Conservation (phyloP, 139 green algal species). For the Diplosphaera chodatii region DNA sequence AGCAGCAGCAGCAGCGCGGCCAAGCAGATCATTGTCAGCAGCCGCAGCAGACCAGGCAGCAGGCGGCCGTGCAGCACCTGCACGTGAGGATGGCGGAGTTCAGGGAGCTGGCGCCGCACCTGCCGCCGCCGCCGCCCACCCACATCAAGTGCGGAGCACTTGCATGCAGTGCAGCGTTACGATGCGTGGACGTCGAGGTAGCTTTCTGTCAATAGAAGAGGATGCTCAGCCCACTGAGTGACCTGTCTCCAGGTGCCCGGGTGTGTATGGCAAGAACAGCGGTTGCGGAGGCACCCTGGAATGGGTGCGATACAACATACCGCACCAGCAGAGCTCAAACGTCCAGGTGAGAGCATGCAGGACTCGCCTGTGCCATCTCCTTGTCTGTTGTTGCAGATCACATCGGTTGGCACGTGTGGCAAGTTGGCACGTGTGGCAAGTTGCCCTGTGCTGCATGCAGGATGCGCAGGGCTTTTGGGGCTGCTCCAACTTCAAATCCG, state of each 20-base stretch:
- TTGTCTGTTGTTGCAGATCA: too few relatives aligned
- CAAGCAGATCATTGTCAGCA: background rate
- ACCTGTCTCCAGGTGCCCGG: constrained; percentile 9
- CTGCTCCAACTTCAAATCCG: constrained; percentile 4
- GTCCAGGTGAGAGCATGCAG: background rate
- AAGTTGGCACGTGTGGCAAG: too few relatives aligned
- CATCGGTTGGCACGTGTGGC: too few relatives aligned
- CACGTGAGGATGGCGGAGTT: background rate
- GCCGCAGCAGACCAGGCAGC: background rate
- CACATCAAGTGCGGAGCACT: background rate
- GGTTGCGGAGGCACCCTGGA: constrained; percentile 5
- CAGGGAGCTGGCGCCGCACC: background rate
- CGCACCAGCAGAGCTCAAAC: background rate
- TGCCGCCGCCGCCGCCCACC: background rate
- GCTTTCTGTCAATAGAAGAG: too few relatives aligned
- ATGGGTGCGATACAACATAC: background rate
- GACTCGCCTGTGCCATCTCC: too few relatives aligned
- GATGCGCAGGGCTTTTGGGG: constrained; percentile 7
- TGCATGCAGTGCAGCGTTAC: too few relatives aligned
- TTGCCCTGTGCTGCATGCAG: background rate
- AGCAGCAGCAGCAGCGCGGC: background rate
- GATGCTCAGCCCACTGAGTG: background rate
- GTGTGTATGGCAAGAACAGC: constrained; percentile 9
- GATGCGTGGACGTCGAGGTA: too few relatives aligned
- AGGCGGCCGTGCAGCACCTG: background rate